These are phyloP conservation scores for Ensete ventricosum DNA, from an alignment of 176 grass and related monocot genomes.

Conservation along the genomic window DNA sequence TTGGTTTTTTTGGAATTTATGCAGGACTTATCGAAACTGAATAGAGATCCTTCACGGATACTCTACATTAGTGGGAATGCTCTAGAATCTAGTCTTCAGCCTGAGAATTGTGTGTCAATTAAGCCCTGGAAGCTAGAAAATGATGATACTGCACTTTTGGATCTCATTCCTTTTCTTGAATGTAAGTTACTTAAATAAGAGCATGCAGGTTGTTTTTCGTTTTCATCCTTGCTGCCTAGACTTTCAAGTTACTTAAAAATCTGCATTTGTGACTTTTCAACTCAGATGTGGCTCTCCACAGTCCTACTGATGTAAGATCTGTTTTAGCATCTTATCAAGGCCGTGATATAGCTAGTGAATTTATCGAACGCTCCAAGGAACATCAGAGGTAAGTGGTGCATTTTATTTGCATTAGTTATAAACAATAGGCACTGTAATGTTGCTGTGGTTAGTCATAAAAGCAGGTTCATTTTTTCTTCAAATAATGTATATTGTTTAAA, in stretches of 20 bases:
- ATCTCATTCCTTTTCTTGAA: constrained; percentile 98
- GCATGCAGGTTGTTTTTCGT: neutral
- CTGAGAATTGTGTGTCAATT: constrained; percentile 54
- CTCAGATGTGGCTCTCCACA: constrained; percentile 63
- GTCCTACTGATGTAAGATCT: constrained; percentile 61
- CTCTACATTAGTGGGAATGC: constrained; percentile 69
- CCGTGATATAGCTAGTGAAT: constrained; percentile 61
- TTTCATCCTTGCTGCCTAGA: neutral
- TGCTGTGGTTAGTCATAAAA: too few species aligned
- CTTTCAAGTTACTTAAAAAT: neutral
- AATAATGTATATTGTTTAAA: too few species aligned
- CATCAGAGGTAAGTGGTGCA: constrained; percentile 42
- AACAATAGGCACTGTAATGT: too few species aligned
- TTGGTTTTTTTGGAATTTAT: constrained; percentile 15
- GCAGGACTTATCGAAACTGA: constrained; percentile 89
- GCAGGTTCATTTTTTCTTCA: too few species aligned
- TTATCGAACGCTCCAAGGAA: constrained; percentile 71
- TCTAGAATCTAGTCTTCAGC: constrained; percentile 64
- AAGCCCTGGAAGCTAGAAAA: constrained; percentile 88
- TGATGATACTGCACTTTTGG: constrained; percentile 67
- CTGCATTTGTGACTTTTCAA: neutral
- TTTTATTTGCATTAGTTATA: neutral
- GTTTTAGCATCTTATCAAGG: constrained; percentile 78
- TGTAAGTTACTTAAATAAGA: constrained; percentile 36
- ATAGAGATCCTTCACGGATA: constrained; percentile 67